A percentile compares a stretch with the other conserved stretches of the same genome.
Evolutionary conservation across 2,329 filamentous ascomycete species (phyloP).

Genomic region (Tolypocladium inflatum): DNA sequence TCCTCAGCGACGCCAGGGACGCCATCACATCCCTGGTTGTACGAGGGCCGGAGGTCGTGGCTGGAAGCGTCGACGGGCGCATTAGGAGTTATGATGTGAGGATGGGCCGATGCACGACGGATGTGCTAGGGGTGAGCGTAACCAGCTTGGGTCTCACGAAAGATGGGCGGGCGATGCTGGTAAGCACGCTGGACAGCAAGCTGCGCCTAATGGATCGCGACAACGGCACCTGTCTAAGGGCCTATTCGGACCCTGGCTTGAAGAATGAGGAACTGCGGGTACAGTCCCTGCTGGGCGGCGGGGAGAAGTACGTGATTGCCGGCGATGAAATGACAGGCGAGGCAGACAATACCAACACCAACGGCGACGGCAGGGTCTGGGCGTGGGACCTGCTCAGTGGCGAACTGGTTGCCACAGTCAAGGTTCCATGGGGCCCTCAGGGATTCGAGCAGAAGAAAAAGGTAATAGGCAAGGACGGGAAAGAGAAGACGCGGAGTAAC

Average conservation of each 20-base stretch:
- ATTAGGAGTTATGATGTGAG: constrained; percentile 76
- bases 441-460: constrained; percentile 38
- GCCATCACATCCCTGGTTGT: constrained; percentile 45
- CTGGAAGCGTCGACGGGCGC: constrained; percentile 76
- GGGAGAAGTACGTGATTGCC: constrained; percentile 68
- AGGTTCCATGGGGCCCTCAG: constrained; percentile 46
- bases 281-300: constrained; percentile 63
- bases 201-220: constrained; percentile 73
- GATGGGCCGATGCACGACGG: constrained; percentile 59
- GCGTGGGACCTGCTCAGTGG: constrained; percentile 82
- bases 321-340: constrained; percentile 58
- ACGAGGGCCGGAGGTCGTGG: constrained; percentile 49
- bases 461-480: constrained; percentile 49
- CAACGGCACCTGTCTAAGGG: constrained; percentile 63
- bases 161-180: constrained; percentile 66
- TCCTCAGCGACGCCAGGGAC: constrained; percentile 64
- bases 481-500: constrained; percentile 48
- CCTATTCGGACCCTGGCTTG: constrained; percentile 50
- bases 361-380: constrained; percentile 52
- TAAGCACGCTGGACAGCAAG: constrained; percentile 65
- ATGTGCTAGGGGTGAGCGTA: constrained; percentile 62
- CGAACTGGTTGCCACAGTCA: constrained; percentile 52
- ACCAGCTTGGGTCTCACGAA: constrained; percentile 64
- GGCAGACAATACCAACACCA: constrained; percentile 5
- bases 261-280: constrained; percentile 65